Conservation (phyloP, 768 basidiomycete species). For the Leccinum variicolor region DNA sequence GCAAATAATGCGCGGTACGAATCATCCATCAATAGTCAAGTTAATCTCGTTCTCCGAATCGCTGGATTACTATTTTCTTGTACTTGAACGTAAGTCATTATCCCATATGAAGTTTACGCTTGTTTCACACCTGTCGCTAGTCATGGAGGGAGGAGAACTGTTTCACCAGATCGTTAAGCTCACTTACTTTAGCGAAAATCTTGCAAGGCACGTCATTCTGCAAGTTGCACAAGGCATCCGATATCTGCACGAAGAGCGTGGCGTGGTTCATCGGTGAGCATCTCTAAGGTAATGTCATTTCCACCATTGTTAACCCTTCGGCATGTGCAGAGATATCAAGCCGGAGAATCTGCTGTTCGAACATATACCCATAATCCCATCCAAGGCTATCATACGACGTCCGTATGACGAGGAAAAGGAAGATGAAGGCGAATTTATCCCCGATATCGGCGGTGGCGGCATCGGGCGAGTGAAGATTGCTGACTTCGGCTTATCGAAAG, state of each 20-base stretch:
- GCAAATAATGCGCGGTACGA: conserved; percentile 95
- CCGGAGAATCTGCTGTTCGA: conserved; percentile 97
- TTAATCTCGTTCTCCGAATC: conserved; percentile 92
- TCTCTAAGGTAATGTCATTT: not conserved
- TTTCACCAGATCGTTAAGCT: conserved; percentile 99
- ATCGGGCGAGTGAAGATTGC: conserved; percentile 99
- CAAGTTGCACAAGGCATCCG: conserved; percentile 94
- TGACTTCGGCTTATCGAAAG: conserved; percentile 95
- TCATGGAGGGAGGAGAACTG: conserved; percentile 97
- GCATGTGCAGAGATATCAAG: conserved; percentile 75
- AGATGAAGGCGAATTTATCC: conserved; percentile 95
- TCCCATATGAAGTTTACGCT: not conserved
- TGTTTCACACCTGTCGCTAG: conserved; percentile 37
- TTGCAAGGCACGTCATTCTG: conserved; percentile 95
- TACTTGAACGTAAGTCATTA: conserved; percentile 76
- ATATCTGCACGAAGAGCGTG: conserved; percentile 95
- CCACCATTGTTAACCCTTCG: not conserved
- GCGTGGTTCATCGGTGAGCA: conserved; percentile 85
- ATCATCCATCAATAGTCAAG: conserved; percentile 91
- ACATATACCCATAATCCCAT: conserved; percentile 87
- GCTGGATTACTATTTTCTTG: conserved; percentile 87
- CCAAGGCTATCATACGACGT: conserved; percentile 65
- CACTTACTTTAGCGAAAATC: conserved; percentile 96
- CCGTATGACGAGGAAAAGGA: conserved; percentile 98
- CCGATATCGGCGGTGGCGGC: conserved; percentile 91